Conservation (phyloP, 1,139 yeast genomes). For the Diutina mesorugosa region DNA sequence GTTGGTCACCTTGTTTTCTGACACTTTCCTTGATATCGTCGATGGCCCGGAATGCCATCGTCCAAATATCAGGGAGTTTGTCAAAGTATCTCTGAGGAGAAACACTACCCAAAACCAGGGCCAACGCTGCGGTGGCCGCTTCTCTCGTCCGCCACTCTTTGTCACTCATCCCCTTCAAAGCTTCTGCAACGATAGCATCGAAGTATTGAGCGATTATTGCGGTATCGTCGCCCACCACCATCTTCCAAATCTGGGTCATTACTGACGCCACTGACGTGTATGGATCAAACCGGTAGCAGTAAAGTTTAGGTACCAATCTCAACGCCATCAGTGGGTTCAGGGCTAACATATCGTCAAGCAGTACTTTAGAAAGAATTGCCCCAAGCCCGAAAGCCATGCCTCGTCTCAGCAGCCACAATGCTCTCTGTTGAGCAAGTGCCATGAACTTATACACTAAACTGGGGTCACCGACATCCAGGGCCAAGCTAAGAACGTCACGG, state of each 20-base stretch:
- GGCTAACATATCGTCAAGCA: slow-evolving; percentile 49
- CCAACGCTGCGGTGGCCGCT: slow-evolving; percentile 68
- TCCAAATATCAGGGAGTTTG: slow-evolving; percentile 63
- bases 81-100: slow-evolving; percentile 41
- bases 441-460: slow-evolving; percentile 86
- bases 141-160: slow-evolving; percentile 92
- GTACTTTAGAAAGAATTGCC: slow-evolving; percentile 67
- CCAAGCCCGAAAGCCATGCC: slow-evolving; percentile 94
- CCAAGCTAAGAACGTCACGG: slow-evolving; percentile 71
- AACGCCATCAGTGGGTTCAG: slow-evolving; percentile 42
- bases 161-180: slow-evolving; percentile 59
- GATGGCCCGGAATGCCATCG: slow-evolving; percentile 75
- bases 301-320: slow-evolving; percentile 68
- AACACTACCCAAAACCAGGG: slow-evolving; percentile 55
- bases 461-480: slow-evolving; percentile 93
- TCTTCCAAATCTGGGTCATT: slow-evolving; percentile 83
- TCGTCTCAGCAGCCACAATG: slow-evolving; percentile 84
- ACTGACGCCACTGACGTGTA: slow-evolving; percentile 59
- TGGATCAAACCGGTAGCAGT: slow-evolving; percentile 80
- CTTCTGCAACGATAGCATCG: slow-evolving; percentile 47
- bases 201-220: slow-evolving; percentile 42
- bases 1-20: slow-evolving; percentile 60
- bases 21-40: slow-evolving; percentile 96
- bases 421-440: slow-evolving; percentile 81
- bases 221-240: slow-evolving; percentile 51